These are phyloP conservation scores for Drechmeria coniospora DNA, from an alignment of 2,329 filamentous ascomycete species.

Conservation along the genomic window DNA sequence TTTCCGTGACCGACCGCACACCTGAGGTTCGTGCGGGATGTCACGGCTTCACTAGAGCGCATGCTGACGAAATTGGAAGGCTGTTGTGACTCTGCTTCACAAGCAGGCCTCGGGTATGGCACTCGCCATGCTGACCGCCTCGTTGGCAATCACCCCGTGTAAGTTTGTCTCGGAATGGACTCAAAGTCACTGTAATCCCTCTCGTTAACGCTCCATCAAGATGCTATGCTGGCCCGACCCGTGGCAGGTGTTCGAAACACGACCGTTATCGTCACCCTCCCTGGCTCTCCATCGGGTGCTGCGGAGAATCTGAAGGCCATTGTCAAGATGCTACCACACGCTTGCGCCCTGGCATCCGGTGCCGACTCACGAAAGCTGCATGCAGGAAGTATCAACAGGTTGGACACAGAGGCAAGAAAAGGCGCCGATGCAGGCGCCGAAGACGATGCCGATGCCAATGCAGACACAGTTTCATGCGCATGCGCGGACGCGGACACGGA, in stretches of 20 bases:
- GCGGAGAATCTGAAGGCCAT: slow-evolving; percentile 84
- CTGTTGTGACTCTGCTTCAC: slow-evolving; percentile 63
- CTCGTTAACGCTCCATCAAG: slow-evolving; percentile 25
- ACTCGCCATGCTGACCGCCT: slow-evolving; percentile 86
- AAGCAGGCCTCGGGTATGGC: slow-evolving; percentile 79
- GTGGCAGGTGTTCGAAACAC: slow-evolving; percentile 75
- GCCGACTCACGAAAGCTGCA: slow-evolving; percentile 69
- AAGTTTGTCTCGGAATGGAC: slow-evolving; percentile 19
- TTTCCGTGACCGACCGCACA: slow-evolving; percentile 70
- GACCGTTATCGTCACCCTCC: slow-evolving; percentile 73
- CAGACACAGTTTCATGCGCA: slow-evolving; percentile 12
- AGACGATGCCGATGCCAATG: not conserved
- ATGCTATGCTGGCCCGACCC: slow-evolving; percentile 92
- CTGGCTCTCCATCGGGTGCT: slow-evolving; percentile 88
- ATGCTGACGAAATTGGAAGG: slow-evolving; percentile 29
- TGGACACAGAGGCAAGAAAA: slow-evolving; percentile 71
- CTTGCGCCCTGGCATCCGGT: slow-evolving; percentile 79
- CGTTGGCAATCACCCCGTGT: slow-evolving; percentile 80
- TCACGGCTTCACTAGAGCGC: not conserved
- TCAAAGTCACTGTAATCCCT: not conserved
- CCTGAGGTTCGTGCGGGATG: slow-evolving; percentile 51
- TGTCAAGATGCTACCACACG: slow-evolving; percentile 82
- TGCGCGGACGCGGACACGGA: too few relatives aligned
- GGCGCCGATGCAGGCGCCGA: too few relatives aligned
- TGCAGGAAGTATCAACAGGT: slow-evolving; percentile 62